These are phyloP conservation scores for Polychytrium aggregatum DNA, from an alignment of 192 early-diverging fungal species.

Conservation along the genomic window DNA sequence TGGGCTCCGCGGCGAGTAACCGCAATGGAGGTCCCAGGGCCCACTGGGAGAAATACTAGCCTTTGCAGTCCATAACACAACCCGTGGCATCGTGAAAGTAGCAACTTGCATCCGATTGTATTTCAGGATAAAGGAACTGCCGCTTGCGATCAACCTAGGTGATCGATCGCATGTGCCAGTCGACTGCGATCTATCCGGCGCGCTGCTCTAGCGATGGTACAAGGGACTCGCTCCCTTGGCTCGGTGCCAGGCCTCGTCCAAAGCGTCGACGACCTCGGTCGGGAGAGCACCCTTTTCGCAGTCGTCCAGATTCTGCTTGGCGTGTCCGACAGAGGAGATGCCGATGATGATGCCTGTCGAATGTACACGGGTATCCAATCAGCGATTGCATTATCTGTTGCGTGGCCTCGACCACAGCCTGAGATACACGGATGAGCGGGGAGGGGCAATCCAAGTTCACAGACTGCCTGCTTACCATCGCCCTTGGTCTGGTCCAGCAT, in stretches of 20 bases:
- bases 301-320: slow-evolving; percentile 31
- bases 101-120: no score
- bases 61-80: no score
- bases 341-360: slow-evolving; percentile 29
- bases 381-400: neutral
- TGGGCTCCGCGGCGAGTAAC: no score
- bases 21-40: no score
- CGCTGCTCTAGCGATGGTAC: no score
- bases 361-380: neutral
- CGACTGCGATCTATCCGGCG: no score
- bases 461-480: slow-evolving; percentile 20
- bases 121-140: no score
- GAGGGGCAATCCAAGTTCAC: slow-evolving; percentile 16
- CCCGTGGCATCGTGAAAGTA: no score
- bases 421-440: slow-evolving; percentile 25
- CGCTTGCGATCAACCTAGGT: no score
- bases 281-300: slow-evolving; percentile 42
- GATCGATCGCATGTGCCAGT: no score
- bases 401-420: neutral
- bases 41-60: no score
- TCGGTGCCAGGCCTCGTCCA: slow-evolving; percentile 42
- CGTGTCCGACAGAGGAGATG: slow-evolving; percentile 31
- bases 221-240: no score
- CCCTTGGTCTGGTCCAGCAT: slow-evolving; percentile 19
- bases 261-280: slow-evolving; percentile 29